phyloP scores from a whole-genome alignment of 176 grass and related monocot genomes.

The Typha latifolia region DNA sequence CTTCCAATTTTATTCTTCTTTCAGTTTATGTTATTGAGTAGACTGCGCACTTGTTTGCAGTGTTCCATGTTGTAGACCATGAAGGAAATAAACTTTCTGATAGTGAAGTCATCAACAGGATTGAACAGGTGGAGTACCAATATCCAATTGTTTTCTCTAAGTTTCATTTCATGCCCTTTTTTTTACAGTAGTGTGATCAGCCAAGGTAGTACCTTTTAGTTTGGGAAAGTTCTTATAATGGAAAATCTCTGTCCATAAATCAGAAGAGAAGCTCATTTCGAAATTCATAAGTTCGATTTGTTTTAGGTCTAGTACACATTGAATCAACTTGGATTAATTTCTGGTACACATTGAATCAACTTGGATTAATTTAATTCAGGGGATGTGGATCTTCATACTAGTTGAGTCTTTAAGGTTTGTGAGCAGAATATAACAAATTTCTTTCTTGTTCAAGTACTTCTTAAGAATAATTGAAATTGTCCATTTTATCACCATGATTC shows the following conservation, averaged over 20 bases:
- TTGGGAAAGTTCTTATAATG: not conserved
- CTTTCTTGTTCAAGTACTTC: too few species aligned
- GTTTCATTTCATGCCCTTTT: not conserved
- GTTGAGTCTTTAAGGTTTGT: too few species aligned
- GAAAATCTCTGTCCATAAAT: not conserved
- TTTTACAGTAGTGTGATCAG: not conserved
- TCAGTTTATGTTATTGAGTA: not conserved
- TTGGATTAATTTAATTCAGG: too few species aligned
- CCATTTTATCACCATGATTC: too few species aligned
- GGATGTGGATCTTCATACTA: too few species aligned
- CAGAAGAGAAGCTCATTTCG: not conserved
- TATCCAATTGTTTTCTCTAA: not conserved
- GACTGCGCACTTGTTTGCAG: slow-evolving; percentile 28
- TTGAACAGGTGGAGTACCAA: slow-evolving; percentile 46
- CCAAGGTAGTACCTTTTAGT: not conserved
- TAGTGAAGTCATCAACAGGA: slow-evolving; percentile 58
- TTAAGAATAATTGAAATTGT: too few species aligned
- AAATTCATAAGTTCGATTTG: too few species aligned
- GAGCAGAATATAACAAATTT: too few species aligned
- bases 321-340: too few species aligned
- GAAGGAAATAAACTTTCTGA: slow-evolving; percentile 79
- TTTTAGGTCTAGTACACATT: too few species aligned
- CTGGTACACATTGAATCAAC: too few species aligned
- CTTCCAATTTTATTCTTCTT: not conserved
- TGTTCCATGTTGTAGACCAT: slow-evolving; percentile 96